Evolutionary conservation across 768 basidiomycete species (phyloP).

Genomic region (Dacryopinax spathularia): DNA sequence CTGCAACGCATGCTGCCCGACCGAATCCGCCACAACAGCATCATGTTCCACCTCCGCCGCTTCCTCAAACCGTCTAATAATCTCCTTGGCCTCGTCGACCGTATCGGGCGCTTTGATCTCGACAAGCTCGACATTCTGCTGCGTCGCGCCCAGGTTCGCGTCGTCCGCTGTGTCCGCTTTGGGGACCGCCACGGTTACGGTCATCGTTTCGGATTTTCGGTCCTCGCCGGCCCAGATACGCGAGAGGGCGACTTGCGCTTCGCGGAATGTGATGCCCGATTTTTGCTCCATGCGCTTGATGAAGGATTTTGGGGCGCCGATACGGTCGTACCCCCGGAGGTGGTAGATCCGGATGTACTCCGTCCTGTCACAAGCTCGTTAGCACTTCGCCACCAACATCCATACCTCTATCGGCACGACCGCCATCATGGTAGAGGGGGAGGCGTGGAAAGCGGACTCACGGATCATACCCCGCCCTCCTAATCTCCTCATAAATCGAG

Average conservation of each 20-base stretch:
- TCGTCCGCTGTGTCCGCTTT: background rate
- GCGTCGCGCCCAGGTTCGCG: constrained; percentile 15
- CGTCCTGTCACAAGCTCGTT: constrained; percentile 29
- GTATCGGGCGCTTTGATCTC: constrained; percentile 53
- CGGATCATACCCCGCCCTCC: constrained; percentile 67
- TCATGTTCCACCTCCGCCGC: constrained; percentile 49
- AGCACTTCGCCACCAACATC: background rate
- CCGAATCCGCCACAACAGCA: constrained; percentile 54
- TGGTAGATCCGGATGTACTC: constrained; percentile 89
- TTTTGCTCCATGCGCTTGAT: constrained; percentile 57
- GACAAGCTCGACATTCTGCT: constrained; percentile 44
- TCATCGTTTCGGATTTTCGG: background rate
- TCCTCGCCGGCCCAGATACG: constrained; percentile 48
- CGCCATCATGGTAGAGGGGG: too few relatives aligned
- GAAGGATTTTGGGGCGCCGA: constrained; percentile 56
- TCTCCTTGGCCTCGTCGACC: constrained; percentile 51
- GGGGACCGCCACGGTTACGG: background rate
- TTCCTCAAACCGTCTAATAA: constrained; percentile 55
- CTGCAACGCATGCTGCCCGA: constrained; percentile 63
- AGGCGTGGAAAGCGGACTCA: constrained; percentile 24
- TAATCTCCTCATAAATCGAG: constrained; percentile 73
- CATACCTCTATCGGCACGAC: background rate
- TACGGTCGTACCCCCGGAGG: constrained; percentile 78
- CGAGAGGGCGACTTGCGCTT: constrained; percentile 76
- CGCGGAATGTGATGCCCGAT: constrained; percentile 64